phyloP scores from a whole-genome alignment of 805 yeast genomes.

The Pichia eremophila region DNA sequence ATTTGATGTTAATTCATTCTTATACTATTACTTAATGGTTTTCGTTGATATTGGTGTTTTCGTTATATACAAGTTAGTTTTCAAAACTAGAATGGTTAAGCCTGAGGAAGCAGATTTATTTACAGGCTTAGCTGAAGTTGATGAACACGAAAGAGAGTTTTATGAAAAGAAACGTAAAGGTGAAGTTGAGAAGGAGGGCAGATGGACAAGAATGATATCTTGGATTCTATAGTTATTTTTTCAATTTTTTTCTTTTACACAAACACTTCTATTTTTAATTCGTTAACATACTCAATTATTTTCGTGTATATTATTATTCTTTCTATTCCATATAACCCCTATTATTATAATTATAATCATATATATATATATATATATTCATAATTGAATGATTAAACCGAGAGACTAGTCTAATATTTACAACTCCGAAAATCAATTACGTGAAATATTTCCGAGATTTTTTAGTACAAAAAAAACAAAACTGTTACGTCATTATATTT shows the following conservation, averaged over 20 bases:
- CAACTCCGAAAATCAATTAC: too few species aligned
- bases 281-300: too few species aligned
- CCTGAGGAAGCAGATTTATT: conserved; percentile 39
- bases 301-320: too few species aligned
- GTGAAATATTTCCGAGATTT: too few species aligned
- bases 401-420: too few species aligned
- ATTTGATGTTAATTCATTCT: conserved; percentile 32
- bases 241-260: too few species aligned
- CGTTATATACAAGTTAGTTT: conserved; percentile 29
- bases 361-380: too few species aligned
- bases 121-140: conserved; percentile 38
- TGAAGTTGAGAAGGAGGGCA: neutral
- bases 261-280: too few species aligned
- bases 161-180: conserved; percentile 10
- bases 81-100: conserved; percentile 30
- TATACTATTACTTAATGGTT: conserved; percentile 35
- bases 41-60: conserved; percentile 31
- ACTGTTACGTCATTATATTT: neutral
- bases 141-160: conserved; percentile 35
- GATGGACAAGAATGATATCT: neutral
- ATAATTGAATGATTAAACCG: too few species aligned
- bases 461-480: too few species aligned
- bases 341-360: too few species aligned
- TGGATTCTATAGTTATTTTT: conserved; percentile 1
- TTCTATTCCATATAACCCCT: too few species aligned